Conservation (phyloP, 306 rosid species). For the peach (Prunus persica) region Prunus_persica_NCBIv2 NC_034014.1:8342001-8342500, state of each 20-base stretch:
- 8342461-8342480: conserved; percentile 71
- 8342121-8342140: background rate
- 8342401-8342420: conserved; percentile 44
- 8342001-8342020: fast-evolving
- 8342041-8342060: too few species aligned
- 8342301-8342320: conserved; percentile 71
- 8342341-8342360: background rate
- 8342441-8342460: conserved; percentile 79
- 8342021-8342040: too few species aligned
- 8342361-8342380: background rate
- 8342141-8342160: background rate
- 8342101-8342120: too few species aligned
- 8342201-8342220: conserved; percentile 48
- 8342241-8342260: conserved; percentile 16
- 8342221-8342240: conserved; percentile 35
- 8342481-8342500: background rate
- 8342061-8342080: too few species aligned
- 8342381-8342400: conserved; percentile 39
- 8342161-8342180: conserved; percentile 51
- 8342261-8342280: conserved; percentile 49
- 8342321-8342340: conserved; percentile 26
- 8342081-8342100: too few species aligned
- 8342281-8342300: conserved; percentile 63
- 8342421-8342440: conserved; percentile 77
- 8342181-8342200: conserved; percentile 50